A percentile compares a stretch with the other conserved stretches of the same genome.
Evolutionary conservation across 202 grass and related monocot species (phyloP).

Genomic region (Musa balbisiana): DNA sequence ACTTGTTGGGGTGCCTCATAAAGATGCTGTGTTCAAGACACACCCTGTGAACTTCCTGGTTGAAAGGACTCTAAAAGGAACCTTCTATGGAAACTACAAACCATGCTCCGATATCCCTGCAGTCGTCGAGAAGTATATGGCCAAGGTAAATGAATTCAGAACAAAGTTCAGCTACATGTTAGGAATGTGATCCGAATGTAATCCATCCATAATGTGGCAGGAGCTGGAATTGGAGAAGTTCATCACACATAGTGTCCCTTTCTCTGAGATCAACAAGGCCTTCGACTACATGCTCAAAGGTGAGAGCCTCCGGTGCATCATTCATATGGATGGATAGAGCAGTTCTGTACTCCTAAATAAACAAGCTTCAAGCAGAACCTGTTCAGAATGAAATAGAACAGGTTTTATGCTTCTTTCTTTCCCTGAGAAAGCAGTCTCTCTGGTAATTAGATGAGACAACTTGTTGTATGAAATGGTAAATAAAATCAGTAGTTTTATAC

Average conservation of each 20-base stretch:
- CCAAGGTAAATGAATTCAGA: conserved; percentile 1
- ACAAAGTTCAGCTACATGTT: neutral
- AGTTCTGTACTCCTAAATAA: no score
- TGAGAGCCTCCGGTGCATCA: neutral
- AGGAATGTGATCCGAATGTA: neutral
- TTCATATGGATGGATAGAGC: neutral
- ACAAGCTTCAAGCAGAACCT: no score
- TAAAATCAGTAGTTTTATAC: no score
- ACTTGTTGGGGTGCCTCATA: neutral
- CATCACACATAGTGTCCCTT: neutral
- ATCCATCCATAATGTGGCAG: neutral
- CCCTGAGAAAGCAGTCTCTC: no score
- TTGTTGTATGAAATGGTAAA: no score
- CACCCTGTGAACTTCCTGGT: conserved; percentile 3
- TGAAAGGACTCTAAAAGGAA: conserved; percentile 6
- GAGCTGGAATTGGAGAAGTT: neutral
- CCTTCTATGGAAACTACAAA: conserved; percentile 7
- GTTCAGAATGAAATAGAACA: no score
- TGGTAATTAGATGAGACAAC: no score
- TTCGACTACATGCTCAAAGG: neutral
- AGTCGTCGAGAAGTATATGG: conserved; percentile 5
- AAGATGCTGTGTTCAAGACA: conserved; percentile 7
- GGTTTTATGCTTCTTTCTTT: no score
- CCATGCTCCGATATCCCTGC: neutral
- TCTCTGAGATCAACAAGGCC: conserved; percentile 1